These are phyloP conservation scores for Penicillium sp. DNA, from an alignment of 2,329 filamentous ascomycete genomes.

Conservation along the genomic window DNA sequence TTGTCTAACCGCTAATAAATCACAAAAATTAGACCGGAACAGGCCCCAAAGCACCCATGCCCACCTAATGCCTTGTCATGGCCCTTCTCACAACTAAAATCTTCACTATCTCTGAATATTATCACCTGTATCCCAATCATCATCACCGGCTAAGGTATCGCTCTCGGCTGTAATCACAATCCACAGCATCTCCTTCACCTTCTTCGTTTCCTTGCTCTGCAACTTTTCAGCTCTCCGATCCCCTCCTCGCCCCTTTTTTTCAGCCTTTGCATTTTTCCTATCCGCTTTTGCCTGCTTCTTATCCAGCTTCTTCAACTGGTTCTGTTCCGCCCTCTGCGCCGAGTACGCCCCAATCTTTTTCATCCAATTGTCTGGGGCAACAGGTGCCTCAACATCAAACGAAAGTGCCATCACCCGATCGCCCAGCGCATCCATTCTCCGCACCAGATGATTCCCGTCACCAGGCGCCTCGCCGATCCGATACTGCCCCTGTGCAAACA, in stretches of 20 bases:
- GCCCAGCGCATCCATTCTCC: slow-evolving; percentile 4
- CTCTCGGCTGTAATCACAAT: slow-evolving; percentile 6
- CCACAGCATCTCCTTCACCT: slow-evolving; percentile 9
- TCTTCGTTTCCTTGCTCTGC: slow-evolving; percentile 1
- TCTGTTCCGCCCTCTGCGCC: slow-evolving; percentile 5
- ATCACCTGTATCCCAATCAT: slow-evolving; percentile 10
- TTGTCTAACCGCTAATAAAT: not conserved
- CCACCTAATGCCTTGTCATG: not conserved
- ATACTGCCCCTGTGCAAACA: slow-evolving; percentile 1
- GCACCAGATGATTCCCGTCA: not conserved
- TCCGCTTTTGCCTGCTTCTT: slow-evolving; percentile 1
- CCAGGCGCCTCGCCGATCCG: not conserved
- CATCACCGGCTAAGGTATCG: not conserved
- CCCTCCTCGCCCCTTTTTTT: not conserved
- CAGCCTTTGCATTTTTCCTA: not conserved
- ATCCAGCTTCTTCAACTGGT: slow-evolving; percentile 4
- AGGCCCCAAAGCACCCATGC: not conserved
- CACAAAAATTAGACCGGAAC: not conserved
- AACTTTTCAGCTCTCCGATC: not conserved
- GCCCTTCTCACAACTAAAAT: not conserved
- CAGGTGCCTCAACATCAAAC: slow-evolving; percentile 1
- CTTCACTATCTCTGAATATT: not conserved
- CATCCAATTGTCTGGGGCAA: slow-evolving; percentile 1
- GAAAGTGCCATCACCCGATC: slow-evolving; percentile 2
- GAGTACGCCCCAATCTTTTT: slow-evolving; percentile 2